These are phyloP conservation scores for Ustilago crameri DNA, from an alignment of 1,284 basidiomycete species.

Conservation along the genomic window DNA sequence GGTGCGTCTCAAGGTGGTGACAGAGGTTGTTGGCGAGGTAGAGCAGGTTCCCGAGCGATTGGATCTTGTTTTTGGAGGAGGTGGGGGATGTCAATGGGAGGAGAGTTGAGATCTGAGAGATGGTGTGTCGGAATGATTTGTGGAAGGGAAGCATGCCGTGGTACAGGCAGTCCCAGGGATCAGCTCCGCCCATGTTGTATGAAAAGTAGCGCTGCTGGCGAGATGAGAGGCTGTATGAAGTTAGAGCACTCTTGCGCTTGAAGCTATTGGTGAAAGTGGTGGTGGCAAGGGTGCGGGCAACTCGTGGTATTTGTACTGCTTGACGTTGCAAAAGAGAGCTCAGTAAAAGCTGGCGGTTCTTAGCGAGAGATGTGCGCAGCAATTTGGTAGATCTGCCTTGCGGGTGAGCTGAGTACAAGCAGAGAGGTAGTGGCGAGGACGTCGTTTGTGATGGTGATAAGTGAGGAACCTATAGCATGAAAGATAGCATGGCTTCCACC, in stretches of 20 bases:
- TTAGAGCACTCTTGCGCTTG: too few species aligned
- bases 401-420: too few species aligned
- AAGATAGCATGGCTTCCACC: neutral
- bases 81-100: constrained; percentile 18
- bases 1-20: constrained; percentile 54
- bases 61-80: constrained; percentile 16
- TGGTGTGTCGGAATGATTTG: constrained; percentile 41
- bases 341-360: neutral
- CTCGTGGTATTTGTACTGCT: neutral
- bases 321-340: neutral
- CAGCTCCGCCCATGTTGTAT: constrained; percentile 21
- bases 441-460: neutral
- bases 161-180: constrained; percentile 49
- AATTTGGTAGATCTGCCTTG: neutral
- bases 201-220: neutral
- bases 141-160: constrained; percentile 56
- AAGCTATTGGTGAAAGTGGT: neutral
- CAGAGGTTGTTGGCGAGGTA: constrained; percentile 22
- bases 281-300: neutral
- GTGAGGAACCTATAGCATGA: neutral
- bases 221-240: too few species aligned
- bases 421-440: too few species aligned
- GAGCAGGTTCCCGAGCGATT: constrained; percentile 29
- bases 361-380: neutral
- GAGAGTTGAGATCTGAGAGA: constrained; percentile 30